phyloP scores from a whole-genome alignment of 768 basidiomycete species.

The Hygrocybe coccinea region DNA sequence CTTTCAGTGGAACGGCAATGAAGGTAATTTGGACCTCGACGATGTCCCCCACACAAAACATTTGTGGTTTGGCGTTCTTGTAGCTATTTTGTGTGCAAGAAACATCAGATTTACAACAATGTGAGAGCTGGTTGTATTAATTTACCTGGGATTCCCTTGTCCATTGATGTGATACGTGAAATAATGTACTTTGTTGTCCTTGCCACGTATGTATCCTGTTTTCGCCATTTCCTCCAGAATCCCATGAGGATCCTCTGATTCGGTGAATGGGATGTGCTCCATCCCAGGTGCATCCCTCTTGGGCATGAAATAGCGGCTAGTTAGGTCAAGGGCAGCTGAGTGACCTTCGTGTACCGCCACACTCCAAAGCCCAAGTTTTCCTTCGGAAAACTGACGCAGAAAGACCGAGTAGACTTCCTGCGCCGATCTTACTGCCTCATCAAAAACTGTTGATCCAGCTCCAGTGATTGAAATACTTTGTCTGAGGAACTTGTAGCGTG shows the following conservation, averaged over 20 bases:
- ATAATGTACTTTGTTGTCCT: background rate
- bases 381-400: background rate
- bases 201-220: background rate
- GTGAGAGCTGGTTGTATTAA: background rate
- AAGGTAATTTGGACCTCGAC: conserved; percentile 13
- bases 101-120: background rate
- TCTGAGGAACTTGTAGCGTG: background rate
- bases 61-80: background rate
- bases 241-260: background rate
- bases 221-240: background rate
- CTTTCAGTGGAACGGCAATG: conserved; percentile 11
- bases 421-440: background rate
- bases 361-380: background rate
- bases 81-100: background rate
- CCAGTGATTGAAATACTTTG: background rate
- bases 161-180: background rate
- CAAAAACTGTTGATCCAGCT: background rate
- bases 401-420: background rate
- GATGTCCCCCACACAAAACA: conserved; percentile 14
- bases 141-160: background rate
- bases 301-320: background rate
- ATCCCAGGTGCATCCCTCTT: background rate
- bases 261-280: background rate
- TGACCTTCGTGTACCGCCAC: background rate
- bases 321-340: background rate